phyloP scores from a whole-genome alignment of 83 land plant species.

The Thuja plicata region DNA sequence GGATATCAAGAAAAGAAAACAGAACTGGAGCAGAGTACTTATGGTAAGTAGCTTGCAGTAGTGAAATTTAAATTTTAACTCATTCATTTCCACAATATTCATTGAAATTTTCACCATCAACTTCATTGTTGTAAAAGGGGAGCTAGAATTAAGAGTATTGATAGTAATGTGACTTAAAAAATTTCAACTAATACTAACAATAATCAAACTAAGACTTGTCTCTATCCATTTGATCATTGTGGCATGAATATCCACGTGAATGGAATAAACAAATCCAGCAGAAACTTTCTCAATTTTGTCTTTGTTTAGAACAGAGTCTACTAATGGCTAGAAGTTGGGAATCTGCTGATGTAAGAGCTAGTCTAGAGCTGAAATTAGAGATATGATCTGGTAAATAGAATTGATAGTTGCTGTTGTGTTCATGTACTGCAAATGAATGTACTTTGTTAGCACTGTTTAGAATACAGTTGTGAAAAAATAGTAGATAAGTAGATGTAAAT shows the following conservation, averaged over 20 bases:
- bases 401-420: no score
- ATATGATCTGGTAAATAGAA: no score
- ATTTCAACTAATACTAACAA: neutral
- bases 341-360: no score
- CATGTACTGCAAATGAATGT: no score
- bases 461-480: no score
- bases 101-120: neutral
- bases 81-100: neutral
- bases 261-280: neutral
- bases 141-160: neutral
- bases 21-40: slow-evolving; percentile 34
- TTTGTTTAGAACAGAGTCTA: neutral
- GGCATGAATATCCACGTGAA: neutral
- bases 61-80: neutral
- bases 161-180: neutral
- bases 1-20: slow-evolving; percentile 33
- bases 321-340: neutral
- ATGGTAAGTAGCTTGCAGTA: slow-evolving; percentile 30
- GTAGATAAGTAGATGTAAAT: no score
- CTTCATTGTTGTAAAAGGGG: neutral
- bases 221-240: neutral
- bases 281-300: neutral
- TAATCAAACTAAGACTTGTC: no score
- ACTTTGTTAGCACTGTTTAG: no score
- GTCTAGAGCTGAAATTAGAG: no score